Evolutionary conservation across 441 rosid genomes (phyloP).

Genomic region (Erodium moschatum): DNA sequence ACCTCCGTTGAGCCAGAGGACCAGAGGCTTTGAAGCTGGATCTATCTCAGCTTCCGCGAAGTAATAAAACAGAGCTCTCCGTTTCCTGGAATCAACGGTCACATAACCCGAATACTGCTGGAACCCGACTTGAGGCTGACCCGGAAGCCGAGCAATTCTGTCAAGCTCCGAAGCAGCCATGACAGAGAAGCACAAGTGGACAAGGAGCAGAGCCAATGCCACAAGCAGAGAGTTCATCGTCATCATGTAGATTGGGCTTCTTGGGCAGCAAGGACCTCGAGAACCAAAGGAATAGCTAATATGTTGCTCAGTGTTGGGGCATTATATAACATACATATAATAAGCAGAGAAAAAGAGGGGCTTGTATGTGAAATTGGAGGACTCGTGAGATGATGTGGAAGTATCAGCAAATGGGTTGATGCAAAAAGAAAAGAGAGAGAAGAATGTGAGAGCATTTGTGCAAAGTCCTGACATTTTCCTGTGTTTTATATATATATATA

Average conservation of each 20-base stretch:
- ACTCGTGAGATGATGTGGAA: slow-evolving; percentile 3
- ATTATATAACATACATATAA: not conserved
- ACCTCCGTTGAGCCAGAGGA: slow-evolving; percentile 98
- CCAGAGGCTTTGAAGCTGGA: slow-evolving; percentile 73
- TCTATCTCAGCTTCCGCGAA: slow-evolving; percentile 73
- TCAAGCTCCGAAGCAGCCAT: slow-evolving; percentile 40
- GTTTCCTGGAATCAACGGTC: slow-evolving; percentile 53
- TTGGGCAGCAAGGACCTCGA: slow-evolving; percentile 20
- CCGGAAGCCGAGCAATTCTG: slow-evolving; percentile 48
- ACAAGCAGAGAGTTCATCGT: slow-evolving; percentile 30
- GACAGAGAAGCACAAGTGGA: slow-evolving; percentile 27
- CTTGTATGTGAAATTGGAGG: not conserved
- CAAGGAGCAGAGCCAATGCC: slow-evolving; percentile 40
- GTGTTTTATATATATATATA: not conserved
- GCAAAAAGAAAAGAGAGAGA: no score
- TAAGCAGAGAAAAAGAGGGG: not conserved
- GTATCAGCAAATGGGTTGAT: not conserved
- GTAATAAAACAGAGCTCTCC: slow-evolving; percentile 82
- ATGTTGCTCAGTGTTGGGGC: not conserved
- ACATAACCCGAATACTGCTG: slow-evolving; percentile 84
- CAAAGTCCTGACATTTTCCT: not conserved
- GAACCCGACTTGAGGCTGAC: slow-evolving; percentile 72
- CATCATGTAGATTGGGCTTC: not conserved
- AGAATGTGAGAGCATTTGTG: not conserved
- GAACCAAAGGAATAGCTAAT: slow-evolving; percentile 9